Percentiles rank a stretch among this genome's conserved stretches.
phyloP scores from a whole-genome alignment of 2,329 filamentous ascomycete genomes.

The Monascus ruber region DNA sequence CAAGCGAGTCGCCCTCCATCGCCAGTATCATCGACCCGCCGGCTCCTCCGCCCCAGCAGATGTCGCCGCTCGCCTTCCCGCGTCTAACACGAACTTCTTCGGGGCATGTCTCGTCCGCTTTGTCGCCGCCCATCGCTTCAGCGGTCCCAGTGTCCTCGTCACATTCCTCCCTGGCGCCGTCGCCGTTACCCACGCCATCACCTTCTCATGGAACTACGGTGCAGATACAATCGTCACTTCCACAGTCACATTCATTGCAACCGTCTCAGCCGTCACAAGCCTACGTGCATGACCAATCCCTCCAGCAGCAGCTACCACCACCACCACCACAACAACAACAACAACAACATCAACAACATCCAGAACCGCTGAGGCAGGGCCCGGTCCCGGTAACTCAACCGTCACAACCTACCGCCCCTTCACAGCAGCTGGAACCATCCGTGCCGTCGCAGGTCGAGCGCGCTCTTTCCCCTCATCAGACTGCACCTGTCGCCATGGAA shows the following conservation, averaged over 20 bases:
- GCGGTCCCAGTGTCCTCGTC: slow-evolving; percentile 14
- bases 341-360: background rate
- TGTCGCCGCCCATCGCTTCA: slow-evolving; percentile 16
- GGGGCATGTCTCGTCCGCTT: slow-evolving; percentile 12
- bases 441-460: background rate
- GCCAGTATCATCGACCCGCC: slow-evolving; percentile 76
- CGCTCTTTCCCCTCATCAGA: slow-evolving; percentile 7
- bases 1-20: slow-evolving; percentile 85
- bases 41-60: slow-evolving; percentile 21
- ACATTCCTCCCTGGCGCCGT: slow-evolving; percentile 12
- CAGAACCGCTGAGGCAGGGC: slow-evolving; percentile 1
- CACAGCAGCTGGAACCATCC: background rate
- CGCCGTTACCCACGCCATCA: slow-evolving; percentile 11
- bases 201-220: slow-evolving; percentile 10
- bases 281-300: no score
- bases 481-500: slow-evolving; percentile 21
- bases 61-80: slow-evolving; percentile 17
- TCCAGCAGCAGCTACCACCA: no score
- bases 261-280: background rate
- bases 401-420: background rate
- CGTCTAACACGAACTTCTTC: slow-evolving; percentile 17
- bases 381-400: background rate
- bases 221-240: slow-evolving; percentile 10
- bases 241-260: slow-evolving; percentile 12
- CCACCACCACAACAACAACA: no score